Base-by-base conservation (phyloP, 495 filamentous ascomycete genomes). In the Penicillium chermesinum region DNA sequence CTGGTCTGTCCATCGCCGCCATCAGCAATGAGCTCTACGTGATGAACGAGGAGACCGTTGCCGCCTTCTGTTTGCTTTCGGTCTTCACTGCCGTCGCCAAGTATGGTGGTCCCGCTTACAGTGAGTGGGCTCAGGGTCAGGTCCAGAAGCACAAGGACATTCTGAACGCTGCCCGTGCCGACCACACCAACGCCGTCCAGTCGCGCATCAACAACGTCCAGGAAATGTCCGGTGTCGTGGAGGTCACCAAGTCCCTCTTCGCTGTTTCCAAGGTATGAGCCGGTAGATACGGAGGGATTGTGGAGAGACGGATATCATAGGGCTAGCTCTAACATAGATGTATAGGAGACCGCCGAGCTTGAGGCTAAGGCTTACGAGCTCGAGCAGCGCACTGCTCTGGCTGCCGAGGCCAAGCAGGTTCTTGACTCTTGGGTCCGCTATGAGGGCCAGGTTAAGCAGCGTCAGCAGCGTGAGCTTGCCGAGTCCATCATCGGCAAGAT, bases 11-110 rank as follows among this genome's bases (percentile, higher is more conserved):
- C 57, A 79, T 95, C 61, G 93, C 90, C 63, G 94, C 93, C 62
- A 90, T 99, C 75, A 91, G 86, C 84, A 99, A 95, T 74, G 94
- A 99, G 78, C 85, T 97, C 76, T 99, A 96, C 71, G 88, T 99
- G 67, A 77, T 99, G 70, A 99, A 97, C 75, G 91, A 97, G 77
- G 94, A 99, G 77, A 80, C 90, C 49, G 83, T 99, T 60, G 86
- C 94, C 58, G 86, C 87, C 45, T 77, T 99, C 74, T 88, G 83
- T 66, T 74, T 96, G 49, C 75, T 97, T 60, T 89, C 82, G 61
- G 85, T 96, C 51, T 96, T 94, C 83, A 86, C 73, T 59, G 89
- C 82, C 43, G 78, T 95, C 57, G 88, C 81, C 67, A 89, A 94
- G 72, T 97, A 87, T 68, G 90, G 84, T 61, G 93, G 91, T 39